Evolutionary conservation across 1,284 basidiomycete species (phyloP).

Genomic region (Puccinia coronata): DNA sequence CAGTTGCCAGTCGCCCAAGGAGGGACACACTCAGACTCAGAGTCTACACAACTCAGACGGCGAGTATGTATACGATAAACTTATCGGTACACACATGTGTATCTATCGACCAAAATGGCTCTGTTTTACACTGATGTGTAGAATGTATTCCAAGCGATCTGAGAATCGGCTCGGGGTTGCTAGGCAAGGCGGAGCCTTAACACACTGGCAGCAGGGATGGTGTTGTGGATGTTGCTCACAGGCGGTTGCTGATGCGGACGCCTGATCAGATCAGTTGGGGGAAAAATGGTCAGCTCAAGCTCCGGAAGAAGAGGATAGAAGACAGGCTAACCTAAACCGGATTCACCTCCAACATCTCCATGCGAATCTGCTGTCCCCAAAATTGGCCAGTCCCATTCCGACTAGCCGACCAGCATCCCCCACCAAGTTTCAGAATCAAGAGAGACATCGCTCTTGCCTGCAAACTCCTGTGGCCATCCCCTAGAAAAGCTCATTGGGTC

Average conservation of each 20-base stretch:
- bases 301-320: conserved; percentile 16
- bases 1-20: too few relatives aligned
- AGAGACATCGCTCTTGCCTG: too few relatives aligned
- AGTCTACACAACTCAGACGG: too few relatives aligned
- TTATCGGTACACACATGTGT: too few relatives aligned
- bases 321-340: not conserved
- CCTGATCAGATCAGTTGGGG: not conserved
- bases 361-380: too few relatives aligned
- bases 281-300: conserved; percentile 10
- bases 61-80: too few relatives aligned
- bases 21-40: conserved; percentile 22
- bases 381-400: too few relatives aligned
- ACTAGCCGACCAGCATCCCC: too few relatives aligned
- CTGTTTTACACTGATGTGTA: too few relatives aligned
- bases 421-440: too few relatives aligned
- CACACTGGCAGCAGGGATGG: not conserved
- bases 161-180: conserved; percentile 13
- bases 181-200: not conserved
- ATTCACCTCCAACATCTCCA: not conserved
- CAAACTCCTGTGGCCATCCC: not conserved
- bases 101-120: too few relatives aligned
- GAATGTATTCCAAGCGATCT: conserved; percentile 14
- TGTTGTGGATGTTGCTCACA: not conserved
- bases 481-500: not conserved
- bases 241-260: not conserved